Percentiles rank a stretch among this genome's conserved stretches.
Evolutionary conservation across 208 protist genomes (phyloP).

Genomic region (Angomonas ambiguus): DNA sequence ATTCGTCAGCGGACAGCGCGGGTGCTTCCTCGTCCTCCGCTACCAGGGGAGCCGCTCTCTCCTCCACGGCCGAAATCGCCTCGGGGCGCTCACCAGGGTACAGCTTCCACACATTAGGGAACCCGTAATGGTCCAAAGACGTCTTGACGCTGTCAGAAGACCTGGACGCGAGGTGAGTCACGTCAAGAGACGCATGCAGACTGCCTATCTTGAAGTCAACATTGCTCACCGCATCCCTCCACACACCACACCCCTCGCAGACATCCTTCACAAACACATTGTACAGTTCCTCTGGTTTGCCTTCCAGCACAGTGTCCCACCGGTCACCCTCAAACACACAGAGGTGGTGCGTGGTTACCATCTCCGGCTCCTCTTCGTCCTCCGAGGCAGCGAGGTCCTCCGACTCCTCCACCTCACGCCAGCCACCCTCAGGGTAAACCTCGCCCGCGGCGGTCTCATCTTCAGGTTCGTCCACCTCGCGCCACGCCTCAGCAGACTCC

Average conservation of each 20-base stretch:
- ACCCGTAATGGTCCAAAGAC: conserved; percentile 45
- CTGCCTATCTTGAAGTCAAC: conserved; percentile 58
- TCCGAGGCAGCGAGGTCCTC: neutral
- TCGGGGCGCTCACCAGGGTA: conserved; percentile 46
- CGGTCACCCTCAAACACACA: neutral
- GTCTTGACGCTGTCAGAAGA: conserved; percentile 62
- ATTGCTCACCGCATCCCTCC: conserved; percentile 38
- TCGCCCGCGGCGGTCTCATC: conserved; percentile 24
- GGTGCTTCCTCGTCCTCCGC: too few species aligned
- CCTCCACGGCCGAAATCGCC: neutral
- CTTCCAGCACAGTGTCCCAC: conserved; percentile 15
- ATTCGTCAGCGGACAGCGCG: too few species aligned
- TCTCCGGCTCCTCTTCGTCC: conserved; percentile 13
- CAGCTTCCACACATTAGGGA: conserved; percentile 61
- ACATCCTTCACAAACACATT: conserved; percentile 71
- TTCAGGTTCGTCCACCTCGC: neutral
- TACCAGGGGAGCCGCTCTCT: neutral
- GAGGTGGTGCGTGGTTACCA: neutral
- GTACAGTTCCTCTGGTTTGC: conserved; percentile 22
- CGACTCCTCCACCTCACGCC: neutral
- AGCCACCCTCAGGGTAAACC: conserved; percentile 70
- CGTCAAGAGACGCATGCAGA: conserved; percentile 29
- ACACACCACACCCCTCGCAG: conserved; percentile 40
- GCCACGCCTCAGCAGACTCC: neutral
- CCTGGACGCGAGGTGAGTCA: conserved; percentile 66